Conservation (phyloP, 169 alveolate species). For the Toxoplasma gondii region DNA sequence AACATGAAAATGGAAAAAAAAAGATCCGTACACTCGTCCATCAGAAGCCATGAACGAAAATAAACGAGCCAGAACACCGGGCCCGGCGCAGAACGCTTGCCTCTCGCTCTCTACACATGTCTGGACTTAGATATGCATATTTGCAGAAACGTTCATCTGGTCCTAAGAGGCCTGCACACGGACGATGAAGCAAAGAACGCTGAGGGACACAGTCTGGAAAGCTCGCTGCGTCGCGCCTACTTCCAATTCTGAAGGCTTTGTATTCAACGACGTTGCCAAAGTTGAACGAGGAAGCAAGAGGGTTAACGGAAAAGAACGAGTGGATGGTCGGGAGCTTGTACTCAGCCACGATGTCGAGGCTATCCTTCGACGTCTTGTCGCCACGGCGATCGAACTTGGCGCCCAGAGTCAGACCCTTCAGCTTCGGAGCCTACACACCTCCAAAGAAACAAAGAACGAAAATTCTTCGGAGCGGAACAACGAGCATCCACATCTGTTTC, state of each 20-base stretch:
- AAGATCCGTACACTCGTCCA: no score
- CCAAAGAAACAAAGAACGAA: background rate
- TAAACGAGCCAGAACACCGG: no score
- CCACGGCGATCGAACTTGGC: constrained; percentile 56
- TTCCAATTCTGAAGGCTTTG: constrained; percentile 20
- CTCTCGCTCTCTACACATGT: no score
- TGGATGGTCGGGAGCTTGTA: constrained; percentile 50
- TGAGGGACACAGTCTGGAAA: no score
- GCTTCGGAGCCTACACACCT: constrained; percentile 37
- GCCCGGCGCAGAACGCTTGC: no score
- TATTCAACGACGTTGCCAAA: constrained; percentile 17
- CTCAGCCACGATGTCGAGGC: constrained; percentile 52
- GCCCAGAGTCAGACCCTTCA: constrained; percentile 37
- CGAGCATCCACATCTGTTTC: background rate
- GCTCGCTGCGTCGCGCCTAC: background rate
- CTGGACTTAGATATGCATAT: no score
- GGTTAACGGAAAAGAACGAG: constrained; percentile 39
- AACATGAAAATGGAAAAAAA: no score
- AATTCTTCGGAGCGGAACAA: background rate
- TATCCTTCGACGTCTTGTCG: constrained; percentile 45
- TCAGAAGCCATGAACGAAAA: no score
- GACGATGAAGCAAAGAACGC: no score
- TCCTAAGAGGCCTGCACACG: no score
- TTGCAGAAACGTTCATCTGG: no score
- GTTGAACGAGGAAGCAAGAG: constrained; percentile 25